Evolutionary conservation across 78 protist genomes (phyloP), one percentile per base, ranked within the genome.

Genomic region (Dictyostelium citrinum): DNA sequence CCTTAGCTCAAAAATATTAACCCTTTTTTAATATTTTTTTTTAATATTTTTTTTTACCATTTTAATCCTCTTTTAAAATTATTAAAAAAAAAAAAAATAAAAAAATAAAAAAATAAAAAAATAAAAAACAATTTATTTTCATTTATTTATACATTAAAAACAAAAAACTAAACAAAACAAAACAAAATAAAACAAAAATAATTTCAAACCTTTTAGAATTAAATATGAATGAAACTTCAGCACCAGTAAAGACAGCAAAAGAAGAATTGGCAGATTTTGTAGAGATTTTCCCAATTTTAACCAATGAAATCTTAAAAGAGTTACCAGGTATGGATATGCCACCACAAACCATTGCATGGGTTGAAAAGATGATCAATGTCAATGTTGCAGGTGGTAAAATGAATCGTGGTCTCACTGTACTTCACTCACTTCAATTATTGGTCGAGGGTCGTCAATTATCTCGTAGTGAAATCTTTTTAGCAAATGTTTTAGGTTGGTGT

Each of bases 401-500:
- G 91, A 97, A 96, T 75, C 97, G 99, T 35, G 99, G 99, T 58
- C 58, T 97, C 14, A 78, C 97, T 1, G 99, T 98, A 22, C 37
- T 84, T 37, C 85, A 83, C 81, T 58, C 95, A n/a, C 33, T 51
- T 29, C 68, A 29, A 37, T 22, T 45, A 5, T 78, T 97, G 22
- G 46, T 85, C 17, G 95, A 91, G 20, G 97, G 93, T 64, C 93
- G 86, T 81, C 55, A 45, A 35, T 58, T 84, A 41, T 33, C 95
- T 12, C 79, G 85, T 55, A 45, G 35, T 31, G 96, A 94, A 83
- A 24, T 35, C 2, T 58, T 86, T 83, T 14, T 95, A 78, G 95
- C 95, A 31, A 45, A 41, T 22, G 95, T 96, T 12, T 84, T 98
- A 61, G 99, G 99, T 20, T 98, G 99, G 99, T 88, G 97, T 77